Evolutionary conservation across 495 filamentous ascomycete genomes (phyloP), one percentile per base, ranked within the genome.

Genomic region (Hypomontagnella submonticulosa): DNA sequence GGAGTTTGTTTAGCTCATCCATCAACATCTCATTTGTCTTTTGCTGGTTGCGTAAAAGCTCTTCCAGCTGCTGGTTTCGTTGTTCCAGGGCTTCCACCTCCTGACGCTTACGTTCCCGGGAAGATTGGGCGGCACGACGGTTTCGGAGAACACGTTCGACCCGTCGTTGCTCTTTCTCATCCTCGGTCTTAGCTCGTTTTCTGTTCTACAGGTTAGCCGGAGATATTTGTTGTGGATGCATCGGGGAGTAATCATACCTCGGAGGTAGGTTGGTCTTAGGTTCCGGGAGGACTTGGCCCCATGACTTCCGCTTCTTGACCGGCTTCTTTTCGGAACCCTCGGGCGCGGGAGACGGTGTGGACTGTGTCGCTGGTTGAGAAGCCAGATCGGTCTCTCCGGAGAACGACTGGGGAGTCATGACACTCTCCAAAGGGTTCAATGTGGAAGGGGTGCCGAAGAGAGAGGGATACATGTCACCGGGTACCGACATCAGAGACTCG

Each of bases 101-200:
- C 63, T 91, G 85, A 57, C 94, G 87, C 84, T 99, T 99, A 54
- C 95, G 90, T 78, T 98, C 95, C 33, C 95, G 85, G 11, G 94
- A 97, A 51, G 93, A 96, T 81, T 98, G 95, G 40, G 95, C 95
- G 37, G 95, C 95, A 50, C 92, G 90, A 62, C 95, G 92, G 77
- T 99, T 99, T 36, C 95, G 88, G 65, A 97, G 90, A 40, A 99
- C 94, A 52, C 95, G 92, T 81, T 99, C 95, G 67, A 98, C 94
- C 51, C 95, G 91, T 44, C 95, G 90, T 78, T 99, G 95, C 78
- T 98, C 95, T 78, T 99, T 99, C 77, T 99, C 95, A 74, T 97
- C 95, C 55, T 96, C 93, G 23, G 95, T 99, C 85, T 97, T 99
- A 70, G 95, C 95, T 60, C 95, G 93, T 86, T 99, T 99, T 58